Percentiles rank a stretch among this genome's conserved stretches.
Conservation (phyloP, 176 grass and related monocot genomes). For the Oryza coarctata region DNA sequence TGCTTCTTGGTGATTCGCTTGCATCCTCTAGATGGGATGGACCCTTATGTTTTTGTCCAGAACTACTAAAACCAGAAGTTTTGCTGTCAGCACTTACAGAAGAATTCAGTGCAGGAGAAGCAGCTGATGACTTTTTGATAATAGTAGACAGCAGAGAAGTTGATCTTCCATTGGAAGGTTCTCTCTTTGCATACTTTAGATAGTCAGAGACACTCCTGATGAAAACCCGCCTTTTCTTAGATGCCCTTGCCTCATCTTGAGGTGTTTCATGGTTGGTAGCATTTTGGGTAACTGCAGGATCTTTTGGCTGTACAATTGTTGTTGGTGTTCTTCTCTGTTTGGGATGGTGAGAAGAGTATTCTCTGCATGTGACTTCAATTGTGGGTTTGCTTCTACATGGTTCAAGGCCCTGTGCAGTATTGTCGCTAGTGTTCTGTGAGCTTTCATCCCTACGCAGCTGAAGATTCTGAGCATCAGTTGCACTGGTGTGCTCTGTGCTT, state of each 20-base stretch:
- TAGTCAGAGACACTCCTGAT: slow-evolving; percentile 63
- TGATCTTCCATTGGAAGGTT: slow-evolving; percentile 38
- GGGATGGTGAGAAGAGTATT: background rate
- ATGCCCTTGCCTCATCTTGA: slow-evolving; percentile 38
- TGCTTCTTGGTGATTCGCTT: slow-evolving; percentile 38
- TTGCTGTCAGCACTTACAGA: slow-evolving; percentile 34
- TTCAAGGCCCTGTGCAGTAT: slow-evolving; percentile 29
- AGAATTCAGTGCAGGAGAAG: slow-evolving; percentile 42
- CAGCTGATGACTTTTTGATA: slow-evolving; percentile 39
- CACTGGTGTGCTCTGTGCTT: slow-evolving; percentile 11
- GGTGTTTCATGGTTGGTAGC: slow-evolving; percentile 25
- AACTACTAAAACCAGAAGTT: slow-evolving; percentile 38
- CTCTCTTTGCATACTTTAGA: slow-evolving; percentile 50
- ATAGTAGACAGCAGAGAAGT: slow-evolving; percentile 40
- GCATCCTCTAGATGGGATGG: slow-evolving; percentile 15
- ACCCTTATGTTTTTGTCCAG: slow-evolving; percentile 21
- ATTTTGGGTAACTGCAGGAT: slow-evolving; percentile 10
- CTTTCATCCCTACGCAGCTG: slow-evolving; percentile 20
- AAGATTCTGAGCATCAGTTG: slow-evolving; percentile 30
- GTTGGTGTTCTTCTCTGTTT: slow-evolving; percentile 55
- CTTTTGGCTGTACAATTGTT: slow-evolving; percentile 32
- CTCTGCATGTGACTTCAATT: slow-evolving; percentile 22
- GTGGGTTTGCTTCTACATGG: slow-evolving; percentile 23
- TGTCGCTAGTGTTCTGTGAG: background rate
- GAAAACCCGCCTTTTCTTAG: slow-evolving; percentile 58